Conservation (phyloP, 805 yeast species). For the Candida tallmaniae region DNA sequence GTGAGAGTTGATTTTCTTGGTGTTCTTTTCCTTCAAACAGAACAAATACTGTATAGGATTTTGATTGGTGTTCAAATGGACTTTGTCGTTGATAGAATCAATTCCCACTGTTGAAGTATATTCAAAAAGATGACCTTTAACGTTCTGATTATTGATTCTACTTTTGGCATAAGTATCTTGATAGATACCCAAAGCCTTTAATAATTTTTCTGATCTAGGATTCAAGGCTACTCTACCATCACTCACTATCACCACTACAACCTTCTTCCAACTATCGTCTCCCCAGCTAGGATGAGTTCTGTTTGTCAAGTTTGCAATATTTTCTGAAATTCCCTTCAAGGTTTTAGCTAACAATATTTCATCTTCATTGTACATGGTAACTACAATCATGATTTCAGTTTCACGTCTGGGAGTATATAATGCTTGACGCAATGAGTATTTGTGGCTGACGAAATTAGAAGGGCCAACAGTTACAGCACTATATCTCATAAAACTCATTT, state of each 20-base stretch:
- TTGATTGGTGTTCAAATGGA: slow-evolving; percentile 63
- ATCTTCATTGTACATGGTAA: slow-evolving; percentile 88
- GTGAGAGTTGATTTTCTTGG: slow-evolving; percentile 89
- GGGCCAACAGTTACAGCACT: slow-evolving; percentile 96
- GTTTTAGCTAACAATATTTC: slow-evolving; percentile 81
- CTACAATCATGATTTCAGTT: slow-evolving; percentile 80
- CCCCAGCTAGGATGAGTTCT: slow-evolving; percentile 81
- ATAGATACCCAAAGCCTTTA: slow-evolving; percentile 84
- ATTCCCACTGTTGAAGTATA: slow-evolving; percentile 91
- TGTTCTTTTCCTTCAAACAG: slow-evolving; percentile 85
- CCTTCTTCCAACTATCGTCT: slow-evolving; percentile 90
- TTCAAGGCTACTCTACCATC: slow-evolving; percentile 88
- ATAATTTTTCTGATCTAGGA: slow-evolving; percentile 70
- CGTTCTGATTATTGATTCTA: slow-evolving; percentile 76
- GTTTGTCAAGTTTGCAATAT: slow-evolving; percentile 68
- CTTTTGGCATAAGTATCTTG: slow-evolving; percentile 96
- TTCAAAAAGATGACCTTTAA: slow-evolving; percentile 85
- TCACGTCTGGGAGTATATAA: slow-evolving; percentile 73
- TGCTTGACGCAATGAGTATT: slow-evolving; percentile 79
- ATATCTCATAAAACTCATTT: slow-evolving; percentile 84
- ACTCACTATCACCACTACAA: slow-evolving; percentile 82
- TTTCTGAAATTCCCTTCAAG: slow-evolving; percentile 84
- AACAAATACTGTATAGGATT: slow-evolving; percentile 84
- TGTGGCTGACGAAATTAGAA: slow-evolving; percentile 50
- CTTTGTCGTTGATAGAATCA: slow-evolving; percentile 57